These are phyloP conservation scores for Gorgonomyces haynaldii DNA, from an alignment of 192 early-diverging fungal species.

Conservation along the genomic window DNA sequence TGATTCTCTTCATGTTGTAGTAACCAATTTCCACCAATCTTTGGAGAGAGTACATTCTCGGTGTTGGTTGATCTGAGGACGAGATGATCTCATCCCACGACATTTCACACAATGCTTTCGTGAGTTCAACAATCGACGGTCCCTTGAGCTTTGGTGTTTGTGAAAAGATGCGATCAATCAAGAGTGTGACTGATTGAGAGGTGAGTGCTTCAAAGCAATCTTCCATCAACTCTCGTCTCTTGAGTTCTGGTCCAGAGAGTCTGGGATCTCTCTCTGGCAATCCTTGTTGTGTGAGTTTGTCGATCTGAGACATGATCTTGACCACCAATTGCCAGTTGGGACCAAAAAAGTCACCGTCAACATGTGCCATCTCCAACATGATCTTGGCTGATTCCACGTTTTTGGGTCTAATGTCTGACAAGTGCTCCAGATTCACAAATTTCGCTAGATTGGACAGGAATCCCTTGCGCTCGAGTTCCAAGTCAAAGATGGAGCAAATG, in stretches of 20 bases:
- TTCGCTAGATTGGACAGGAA: slow-evolving; percentile 69
- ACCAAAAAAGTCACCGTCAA: slow-evolving; percentile 15
- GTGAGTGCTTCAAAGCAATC: neutral
- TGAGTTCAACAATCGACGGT: slow-evolving; percentile 63
- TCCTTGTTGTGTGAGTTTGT: slow-evolving; percentile 51
- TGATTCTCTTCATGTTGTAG: slow-evolving; percentile 78
- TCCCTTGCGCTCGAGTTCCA: slow-evolving; percentile 57
- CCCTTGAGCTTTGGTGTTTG: slow-evolving; percentile 55
- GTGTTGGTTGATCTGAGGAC: slow-evolving; percentile 28
- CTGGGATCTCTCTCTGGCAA: slow-evolving; percentile 17
- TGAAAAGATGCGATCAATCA: slow-evolving; percentile 61
- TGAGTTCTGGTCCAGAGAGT: slow-evolving; percentile 1
- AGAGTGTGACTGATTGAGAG: slow-evolving; percentile 49
- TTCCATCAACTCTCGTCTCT: slow-evolving; percentile 11
- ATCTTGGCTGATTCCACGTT: slow-evolving; percentile 70
- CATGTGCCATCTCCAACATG: slow-evolving; percentile 55
- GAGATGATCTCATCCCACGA: slow-evolving; percentile 64
- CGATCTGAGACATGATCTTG: slow-evolving; percentile 63
- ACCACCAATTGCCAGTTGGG: slow-evolving; percentile 58
- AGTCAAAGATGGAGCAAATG: slow-evolving; percentile 58
- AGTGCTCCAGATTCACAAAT: slow-evolving; percentile 55
- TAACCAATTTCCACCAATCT: slow-evolving; percentile 72
- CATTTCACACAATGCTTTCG: slow-evolving; percentile 56
- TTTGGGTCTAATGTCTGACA: slow-evolving; percentile 66
- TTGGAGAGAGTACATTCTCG: slow-evolving; percentile 44